These are phyloP conservation scores for Zanthoxylum bungeanum DNA, from an alignment of 345 rosid genomes.

Conservation along the genomic window DNA sequence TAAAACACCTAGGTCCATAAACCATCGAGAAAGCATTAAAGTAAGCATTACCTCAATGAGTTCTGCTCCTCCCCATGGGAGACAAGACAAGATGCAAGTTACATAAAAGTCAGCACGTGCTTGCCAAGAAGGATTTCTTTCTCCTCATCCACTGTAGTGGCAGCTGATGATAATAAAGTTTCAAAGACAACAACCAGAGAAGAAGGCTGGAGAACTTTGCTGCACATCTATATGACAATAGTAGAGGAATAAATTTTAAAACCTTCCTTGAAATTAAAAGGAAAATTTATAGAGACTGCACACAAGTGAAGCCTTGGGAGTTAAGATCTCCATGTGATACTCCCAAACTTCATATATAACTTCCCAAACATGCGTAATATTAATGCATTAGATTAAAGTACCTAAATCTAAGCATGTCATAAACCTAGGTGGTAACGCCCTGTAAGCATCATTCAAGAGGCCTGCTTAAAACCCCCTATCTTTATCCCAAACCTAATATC, in stretches of 20 bases:
- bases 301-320: neutral
- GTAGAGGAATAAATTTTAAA: neutral
- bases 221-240: slow-evolving; percentile 64
- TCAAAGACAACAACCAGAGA: slow-evolving; percentile 84
- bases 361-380: neutral
- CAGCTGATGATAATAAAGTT: slow-evolving; percentile 87
- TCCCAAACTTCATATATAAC: neutral
- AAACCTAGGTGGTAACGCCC: neutral
- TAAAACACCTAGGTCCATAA: slow-evolving; percentile 12
- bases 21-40: slow-evolving; percentile 1
- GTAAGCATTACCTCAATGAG: slow-evolving; percentile 68
- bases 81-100: slow-evolving; percentile 83
- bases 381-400: neutral
- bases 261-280: neutral
- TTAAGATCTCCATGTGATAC: neutral
- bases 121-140: slow-evolving; percentile 97
- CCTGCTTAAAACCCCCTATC: neutral
- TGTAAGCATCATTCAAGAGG: neutral
- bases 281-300: neutral
- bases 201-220: slow-evolving; percentile 91
- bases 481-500: neutral
- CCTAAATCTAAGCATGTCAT: neutral
- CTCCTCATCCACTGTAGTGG: slow-evolving; percentile 95
- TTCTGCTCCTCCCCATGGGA: slow-evolving; percentile 99
- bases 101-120: slow-evolving; percentile 92